Evolutionary conservation across 2,329 filamentous ascomycete genomes (phyloP).

Genomic region (Exophiala viscosa): DNA sequence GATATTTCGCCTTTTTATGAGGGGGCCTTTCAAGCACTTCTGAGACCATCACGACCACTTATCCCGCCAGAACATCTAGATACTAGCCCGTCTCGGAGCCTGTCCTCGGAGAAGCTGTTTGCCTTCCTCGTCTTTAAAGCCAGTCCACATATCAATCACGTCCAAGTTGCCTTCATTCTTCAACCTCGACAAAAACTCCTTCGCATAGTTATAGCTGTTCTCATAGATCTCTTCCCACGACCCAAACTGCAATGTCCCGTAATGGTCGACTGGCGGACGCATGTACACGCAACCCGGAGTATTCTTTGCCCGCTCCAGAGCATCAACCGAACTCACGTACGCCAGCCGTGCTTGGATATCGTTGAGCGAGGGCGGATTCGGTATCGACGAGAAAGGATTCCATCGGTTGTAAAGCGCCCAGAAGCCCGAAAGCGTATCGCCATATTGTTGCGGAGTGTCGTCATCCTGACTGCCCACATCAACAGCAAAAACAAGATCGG

Average conservation of each 20-base stretch:
- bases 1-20: too few species aligned
- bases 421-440: conserved; percentile 88
- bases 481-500: conserved; percentile 90
- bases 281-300: conserved; percentile 93
- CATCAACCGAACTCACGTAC: conserved; percentile 92
- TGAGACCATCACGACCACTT: too few species aligned
- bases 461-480: conserved; percentile 93
- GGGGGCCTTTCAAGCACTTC: too few species aligned
- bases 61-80: conserved; percentile 42
- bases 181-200: conserved; percentile 72
- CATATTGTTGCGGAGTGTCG: conserved; percentile 84
- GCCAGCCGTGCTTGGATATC: conserved; percentile 94
- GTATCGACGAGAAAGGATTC: conserved; percentile 86
- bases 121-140: conserved; percentile 64
- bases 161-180: conserved; percentile 73
- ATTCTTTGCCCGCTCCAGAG: conserved; percentile 85
- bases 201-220: conserved; percentile 81
- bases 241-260: conserved; percentile 91
- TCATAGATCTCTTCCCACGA: conserved; percentile 97
- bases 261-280: conserved; percentile 88
- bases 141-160: conserved; percentile 47
- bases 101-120: conserved; percentile 72
- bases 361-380: conserved; percentile 89
- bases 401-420: conserved; percentile 95
- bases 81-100: conserved; percentile 74